Evolutionary conservation across 495 filamentous ascomycete genomes (phyloP).

Genomic region (Neurospora intermedia): DNA sequence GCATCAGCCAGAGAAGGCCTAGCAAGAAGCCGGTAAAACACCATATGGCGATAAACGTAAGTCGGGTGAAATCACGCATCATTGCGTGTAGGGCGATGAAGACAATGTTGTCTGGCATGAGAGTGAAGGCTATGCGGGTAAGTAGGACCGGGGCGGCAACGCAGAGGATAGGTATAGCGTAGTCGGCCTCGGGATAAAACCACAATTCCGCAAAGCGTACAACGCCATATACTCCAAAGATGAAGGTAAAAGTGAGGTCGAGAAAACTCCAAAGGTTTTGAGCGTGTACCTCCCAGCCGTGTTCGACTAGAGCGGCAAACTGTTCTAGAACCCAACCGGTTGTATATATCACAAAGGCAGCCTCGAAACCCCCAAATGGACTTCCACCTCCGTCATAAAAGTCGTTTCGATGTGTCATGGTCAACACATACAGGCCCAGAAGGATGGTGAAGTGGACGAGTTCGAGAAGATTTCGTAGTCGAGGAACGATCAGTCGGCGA

Average conservation of each 20-base stretch:
- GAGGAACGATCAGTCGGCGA: slow-evolving; percentile 53
- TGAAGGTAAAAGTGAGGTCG: slow-evolving; percentile 48
- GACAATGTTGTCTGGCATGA: slow-evolving; percentile 58
- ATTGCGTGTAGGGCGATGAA: slow-evolving; percentile 56
- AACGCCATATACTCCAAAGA: slow-evolving; percentile 44
- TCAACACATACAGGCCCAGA: slow-evolving; percentile 44
- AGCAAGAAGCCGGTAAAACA: slow-evolving; percentile 56
- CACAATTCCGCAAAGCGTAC: slow-evolving; percentile 40
- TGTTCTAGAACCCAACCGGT: slow-evolving; percentile 53
- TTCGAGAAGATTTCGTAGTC: slow-evolving; percentile 48
- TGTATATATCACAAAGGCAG: slow-evolving; percentile 45
- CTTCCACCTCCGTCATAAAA: slow-evolving; percentile 32
- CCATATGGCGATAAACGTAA: slow-evolving; percentile 53
- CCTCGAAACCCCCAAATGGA: slow-evolving; percentile 34
- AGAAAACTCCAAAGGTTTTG: slow-evolving; percentile 61
- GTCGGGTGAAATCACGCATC: slow-evolving; percentile 53
- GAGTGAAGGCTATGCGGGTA: slow-evolving; percentile 52
- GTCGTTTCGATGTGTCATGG: slow-evolving; percentile 40
- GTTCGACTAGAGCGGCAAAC: slow-evolving; percentile 53
- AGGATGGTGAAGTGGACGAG: slow-evolving; percentile 47
- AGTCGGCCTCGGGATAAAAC: slow-evolving; percentile 26
- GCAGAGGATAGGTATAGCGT: slow-evolving; percentile 49
- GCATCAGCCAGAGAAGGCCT: slow-evolving; percentile 47
- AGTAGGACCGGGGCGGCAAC: slow-evolving; percentile 51
- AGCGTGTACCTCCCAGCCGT: slow-evolving; percentile 57